Percentiles rank a stretch among this genome's conserved stretches.
phyloP scores from a whole-genome alignment of 805 yeast species.

The Candida oleophila region DNA sequence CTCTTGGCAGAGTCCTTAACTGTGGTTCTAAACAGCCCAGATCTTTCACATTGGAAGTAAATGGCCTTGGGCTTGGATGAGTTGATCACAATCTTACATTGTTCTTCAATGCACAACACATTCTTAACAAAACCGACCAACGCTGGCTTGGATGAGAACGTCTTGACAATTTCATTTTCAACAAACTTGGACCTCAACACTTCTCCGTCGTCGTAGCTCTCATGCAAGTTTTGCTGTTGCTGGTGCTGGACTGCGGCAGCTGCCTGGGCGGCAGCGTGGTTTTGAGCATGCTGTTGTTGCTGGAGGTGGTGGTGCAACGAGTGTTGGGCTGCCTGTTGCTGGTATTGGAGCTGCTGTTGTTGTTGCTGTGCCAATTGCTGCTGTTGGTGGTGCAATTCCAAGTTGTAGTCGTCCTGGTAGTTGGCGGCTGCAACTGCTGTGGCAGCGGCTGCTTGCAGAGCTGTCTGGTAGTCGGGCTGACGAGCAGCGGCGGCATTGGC shows the following conservation, averaged over 20 bases:
- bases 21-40: constrained; percentile 46
- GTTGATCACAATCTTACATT: constrained; percentile 45
- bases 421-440: constrained; percentile 17
- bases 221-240: constrained; percentile 6
- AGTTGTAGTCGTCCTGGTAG: constrained; percentile 13
- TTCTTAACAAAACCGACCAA: constrained; percentile 36
- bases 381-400: constrained; percentile 9
- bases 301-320: constrained; percentile 6
- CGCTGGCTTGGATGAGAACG: constrained; percentile 25
- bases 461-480: constrained; percentile 8
- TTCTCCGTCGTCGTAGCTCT: constrained; percentile 8
- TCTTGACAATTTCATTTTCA: constrained; percentile 32
- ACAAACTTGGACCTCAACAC: constrained; percentile 22
- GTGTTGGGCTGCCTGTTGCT: constrained; percentile 9
- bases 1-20: constrained; percentile 45
- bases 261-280: constrained; percentile 10
- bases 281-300: constrained; percentile 7
- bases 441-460: constrained; percentile 10
- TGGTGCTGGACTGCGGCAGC: constrained; percentile 19
- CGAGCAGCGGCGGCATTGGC: constrained; percentile 8
- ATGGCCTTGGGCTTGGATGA: constrained; percentile 49
- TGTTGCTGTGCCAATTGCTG: constrained; percentile 10
- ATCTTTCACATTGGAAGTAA: constrained; percentile 46
- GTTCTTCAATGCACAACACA: constrained; percentile 34
- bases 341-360: constrained; percentile 11